A percentile compares a stretch with the other conserved stretches of the same genome.
Evolutionary conservation across 257 asterid genomes (phyloP).

Genomic region (Capsicum rhomboideum): DNA sequence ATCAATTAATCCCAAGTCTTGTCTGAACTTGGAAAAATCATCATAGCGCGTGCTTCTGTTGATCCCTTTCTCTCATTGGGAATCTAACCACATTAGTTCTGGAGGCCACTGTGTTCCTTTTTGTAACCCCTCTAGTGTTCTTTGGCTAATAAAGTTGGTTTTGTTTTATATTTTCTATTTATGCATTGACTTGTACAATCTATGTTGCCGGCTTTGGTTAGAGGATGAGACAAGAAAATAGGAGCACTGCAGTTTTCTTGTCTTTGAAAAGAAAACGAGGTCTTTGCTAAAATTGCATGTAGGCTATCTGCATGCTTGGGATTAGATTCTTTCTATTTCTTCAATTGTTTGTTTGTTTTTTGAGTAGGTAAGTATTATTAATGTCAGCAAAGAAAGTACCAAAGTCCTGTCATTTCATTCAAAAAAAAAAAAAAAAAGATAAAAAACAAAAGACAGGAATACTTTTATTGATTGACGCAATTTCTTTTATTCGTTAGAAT

Average conservation of each 20-base stretch:
- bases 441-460: too few relatives aligned
- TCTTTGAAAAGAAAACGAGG: background rate
- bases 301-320: background rate
- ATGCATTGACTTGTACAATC: background rate
- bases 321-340: background rate
- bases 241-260: background rate
- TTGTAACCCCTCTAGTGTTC: background rate
- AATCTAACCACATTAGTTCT: too few relatives aligned
- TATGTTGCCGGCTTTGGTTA: background rate
- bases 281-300: background rate
- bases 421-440: too few relatives aligned
- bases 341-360: background rate
- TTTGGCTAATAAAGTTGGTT: background rate
- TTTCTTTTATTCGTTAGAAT: background rate
- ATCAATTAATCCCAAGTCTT: too few relatives aligned
- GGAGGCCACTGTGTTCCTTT: background rate
- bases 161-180: background rate
- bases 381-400: too few relatives aligned
- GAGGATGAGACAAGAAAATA: background rate
- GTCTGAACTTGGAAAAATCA: too few relatives aligned
- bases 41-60: too few relatives aligned
- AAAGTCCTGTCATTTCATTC: constrained; percentile 18
- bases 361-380: too few relatives aligned
- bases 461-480: constrained; percentile 18
- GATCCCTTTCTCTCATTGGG: too few relatives aligned